Base-by-base conservation (phyloP, 768 basidiomycete species). In the Megacollybia marginata region DNA sequence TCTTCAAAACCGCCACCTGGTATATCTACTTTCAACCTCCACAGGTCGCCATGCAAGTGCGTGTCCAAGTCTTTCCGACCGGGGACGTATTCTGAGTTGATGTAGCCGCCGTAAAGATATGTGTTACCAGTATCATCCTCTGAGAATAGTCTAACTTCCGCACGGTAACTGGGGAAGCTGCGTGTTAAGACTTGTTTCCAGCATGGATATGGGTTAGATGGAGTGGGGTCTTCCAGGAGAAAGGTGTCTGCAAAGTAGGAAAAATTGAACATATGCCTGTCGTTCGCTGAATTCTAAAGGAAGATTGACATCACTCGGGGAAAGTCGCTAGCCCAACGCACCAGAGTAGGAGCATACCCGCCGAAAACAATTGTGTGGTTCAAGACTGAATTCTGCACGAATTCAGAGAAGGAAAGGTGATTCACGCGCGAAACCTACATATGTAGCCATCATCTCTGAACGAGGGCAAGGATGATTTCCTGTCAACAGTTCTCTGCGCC, bases 241-340 rank as follows among this genome's bases (percentile, higher is more conserved):
- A 69, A 72, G 0, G 71, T 71, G 48, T 73, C 71, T 18, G 68
- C 67, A 52, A 61, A 73, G 59, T 72, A 75, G 33, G 65, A 59
- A 58, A 60, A 71, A 3, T 56, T 51, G 53, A 65, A 68, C 13
- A 44, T 53, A 2, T 15, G 38, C 3, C 8, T 8, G 38, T 8
- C 38, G 38, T 8, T 13, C 4, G 38, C 38, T 32, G 15, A n/a
- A 5, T 45, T n/a, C 32, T 5, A 31, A 20, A 20, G 33, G 15
- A 51, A 33, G 16, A 20, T 31, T 6, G 23, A 3, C 23, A 28
- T 28, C 23, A 28, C 23, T 28, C 23, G 23, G 23, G 38, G 8
- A 18, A 40, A 40, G 38, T 18, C 13, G 18, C 18, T 40, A 18
- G 13, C n/a, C n/a, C n/a, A 13, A 40, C 38, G 18, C 18, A 40